Evolutionary conservation across 2,329 filamentous ascomycete species (phyloP), one percentile per base, ranked within the genome.

Genomic region (Rutstroemia sydowiana): DNA sequence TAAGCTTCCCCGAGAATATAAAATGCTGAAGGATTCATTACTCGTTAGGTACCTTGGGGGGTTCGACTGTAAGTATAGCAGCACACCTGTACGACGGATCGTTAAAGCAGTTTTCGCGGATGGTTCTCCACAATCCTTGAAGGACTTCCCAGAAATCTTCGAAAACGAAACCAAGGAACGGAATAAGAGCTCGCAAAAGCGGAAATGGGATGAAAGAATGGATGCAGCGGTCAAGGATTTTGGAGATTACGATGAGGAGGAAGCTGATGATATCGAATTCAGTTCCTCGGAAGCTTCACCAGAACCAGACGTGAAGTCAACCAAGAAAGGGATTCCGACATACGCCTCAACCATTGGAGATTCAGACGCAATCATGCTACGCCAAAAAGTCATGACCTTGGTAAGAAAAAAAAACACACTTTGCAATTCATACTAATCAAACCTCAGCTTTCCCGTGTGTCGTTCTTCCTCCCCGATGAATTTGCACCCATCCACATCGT

Each of bases 21-120:
- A 66, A 21, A 60, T 69, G 40, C 66, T 84, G 14, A 63, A 67
- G 16, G 68, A 79, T 13, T 81, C 81, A 23, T 72, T 92, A 21
- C 66, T 91, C 1, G 72, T 77, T 45, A 72, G 71, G 51, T 89
- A 65, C 45, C 46, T 63, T 18, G 53, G 55, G 3, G 71, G 75
- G 42, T 63, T 52, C 9, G 52, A 70, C 34, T 16, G 46, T 13
- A 37, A 26, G 14, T 28, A 37, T 2, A 46, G 34, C 7, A 42
- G 41, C 8, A 45, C 31, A 11, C n/a, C 48, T 36, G 23, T 32
- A 20, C 32, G 48, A 52, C 74, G 77, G 31, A 76, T 89, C 10
- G 71, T 87, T 54, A 78, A 79, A 56, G 83, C 85, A 1, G 72
- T 90, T 5, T 77, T 89, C 48, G 82, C 85, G 0, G 81, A 85